A percentile compares a stretch with the other conserved stretches of the same genome.
Conservation (phyloP, 164 flowering plant species). For the Magnolia changhungtana region DNA sequence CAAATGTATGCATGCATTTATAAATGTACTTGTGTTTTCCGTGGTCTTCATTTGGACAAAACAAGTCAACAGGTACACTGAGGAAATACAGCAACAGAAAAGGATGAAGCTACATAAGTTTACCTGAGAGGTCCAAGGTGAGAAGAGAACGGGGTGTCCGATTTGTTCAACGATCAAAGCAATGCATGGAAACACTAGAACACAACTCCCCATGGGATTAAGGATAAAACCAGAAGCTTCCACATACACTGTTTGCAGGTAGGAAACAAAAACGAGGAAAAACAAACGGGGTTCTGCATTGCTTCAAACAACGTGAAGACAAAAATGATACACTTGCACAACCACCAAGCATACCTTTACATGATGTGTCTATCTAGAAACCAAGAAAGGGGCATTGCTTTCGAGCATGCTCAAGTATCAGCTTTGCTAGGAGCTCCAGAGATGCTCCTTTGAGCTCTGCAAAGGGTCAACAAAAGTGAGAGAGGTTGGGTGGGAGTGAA, state of each 20-base stretch:
- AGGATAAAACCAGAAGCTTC: background rate
- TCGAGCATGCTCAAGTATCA: conserved; percentile 34
- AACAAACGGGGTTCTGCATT: background rate
- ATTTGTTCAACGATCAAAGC: background rate
- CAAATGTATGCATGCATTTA: background rate
- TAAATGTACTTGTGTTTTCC: background rate
- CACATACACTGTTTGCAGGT: background rate
- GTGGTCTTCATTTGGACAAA: background rate
- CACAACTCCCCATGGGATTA: background rate
- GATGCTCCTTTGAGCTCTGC: too few relatives aligned
- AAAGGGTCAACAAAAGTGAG: too few relatives aligned
- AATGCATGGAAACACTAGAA: background rate
- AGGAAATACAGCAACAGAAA: background rate
- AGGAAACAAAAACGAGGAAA: background rate
- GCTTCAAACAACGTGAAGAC: background rate
- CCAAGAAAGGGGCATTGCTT: conserved; percentile 37
- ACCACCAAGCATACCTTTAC: conserved; percentile 4
- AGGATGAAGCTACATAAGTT: background rate
- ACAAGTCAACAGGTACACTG: background rate
- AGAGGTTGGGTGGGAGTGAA: too few relatives aligned
- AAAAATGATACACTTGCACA: conserved; percentile 8
- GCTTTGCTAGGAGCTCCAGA: conserved; percentile 27
- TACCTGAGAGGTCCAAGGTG: background rate
- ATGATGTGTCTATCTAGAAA: conserved; percentile 11
- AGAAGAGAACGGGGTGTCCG: background rate